Conservation (phyloP, 345 rosid species). For the Acer campestre region DNA sequence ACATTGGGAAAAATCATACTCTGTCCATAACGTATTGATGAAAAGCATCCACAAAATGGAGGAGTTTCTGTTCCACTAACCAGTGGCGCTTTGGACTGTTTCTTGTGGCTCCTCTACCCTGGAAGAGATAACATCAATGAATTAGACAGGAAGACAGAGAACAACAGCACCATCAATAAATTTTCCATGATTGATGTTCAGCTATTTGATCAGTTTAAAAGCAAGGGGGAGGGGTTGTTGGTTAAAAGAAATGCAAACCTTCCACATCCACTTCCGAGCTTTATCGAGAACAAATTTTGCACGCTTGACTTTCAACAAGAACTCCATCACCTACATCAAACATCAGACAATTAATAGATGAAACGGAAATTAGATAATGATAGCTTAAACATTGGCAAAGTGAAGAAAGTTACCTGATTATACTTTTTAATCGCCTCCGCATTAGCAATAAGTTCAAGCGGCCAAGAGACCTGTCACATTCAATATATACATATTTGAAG, state of each 20-base stretch:
- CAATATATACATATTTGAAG: constrained; percentile 14
- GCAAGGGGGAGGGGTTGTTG: neutral
- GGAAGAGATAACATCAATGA: constrained; percentile 25
- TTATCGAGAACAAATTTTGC: constrained; percentile 96
- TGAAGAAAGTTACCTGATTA: constrained; percentile 68
- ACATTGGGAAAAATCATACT: constrained; percentile 50
- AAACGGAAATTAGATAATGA: constrained; percentile 14
- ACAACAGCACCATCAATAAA: neutral
- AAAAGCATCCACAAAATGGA: constrained; percentile 98
- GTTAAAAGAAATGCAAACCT: constrained; percentile 45
- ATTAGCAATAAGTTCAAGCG: constrained; percentile 94
- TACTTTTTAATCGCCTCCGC: constrained; percentile 88
- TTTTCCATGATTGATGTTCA: neutral
- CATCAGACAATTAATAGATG: constrained; percentile 28
- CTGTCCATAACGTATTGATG: constrained; percentile 99
- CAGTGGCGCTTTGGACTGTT: constrained; percentile 76
- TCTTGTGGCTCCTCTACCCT: constrained; percentile 71
- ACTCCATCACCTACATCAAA: constrained; percentile 79
- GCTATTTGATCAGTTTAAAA: neutral
- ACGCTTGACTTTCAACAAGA: constrained; percentile 93
- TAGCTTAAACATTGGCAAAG: constrained; percentile 25
- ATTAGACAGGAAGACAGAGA: constrained; percentile 12
- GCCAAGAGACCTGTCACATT: constrained; percentile 86
- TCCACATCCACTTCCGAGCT: constrained; percentile 99
- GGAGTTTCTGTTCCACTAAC: constrained; percentile 97